phyloP scores from a whole-genome alignment of 495 filamentous ascomycete genomes.

The Platismatia glauca region DNA sequence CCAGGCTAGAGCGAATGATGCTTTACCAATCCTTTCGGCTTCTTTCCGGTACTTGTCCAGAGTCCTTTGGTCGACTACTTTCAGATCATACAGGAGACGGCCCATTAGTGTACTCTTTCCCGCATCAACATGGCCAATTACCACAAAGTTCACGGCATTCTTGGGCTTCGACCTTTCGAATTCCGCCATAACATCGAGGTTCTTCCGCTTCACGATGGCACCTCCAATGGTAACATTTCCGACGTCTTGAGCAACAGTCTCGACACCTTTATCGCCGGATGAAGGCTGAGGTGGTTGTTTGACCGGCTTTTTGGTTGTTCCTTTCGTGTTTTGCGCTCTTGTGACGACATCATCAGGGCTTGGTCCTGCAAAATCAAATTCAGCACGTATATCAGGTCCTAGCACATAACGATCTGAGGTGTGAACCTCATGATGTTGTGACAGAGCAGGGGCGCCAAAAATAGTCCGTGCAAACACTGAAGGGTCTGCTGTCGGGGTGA shows the following conservation, averaged over 20 bases:
- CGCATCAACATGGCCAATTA: constrained; percentile 97
- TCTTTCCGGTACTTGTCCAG: constrained; percentile 82
- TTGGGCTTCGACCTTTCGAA: constrained; percentile 69
- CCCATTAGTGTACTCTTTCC: constrained; percentile 98
- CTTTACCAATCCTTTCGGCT: constrained; percentile 84
- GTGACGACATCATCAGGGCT: constrained; percentile 90
- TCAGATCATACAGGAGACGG: constrained; percentile 78
- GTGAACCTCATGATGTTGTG: constrained; percentile 32
- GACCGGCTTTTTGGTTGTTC: constrained; percentile 46
- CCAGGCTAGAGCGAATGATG: constrained; percentile 94
- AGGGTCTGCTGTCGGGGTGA: constrained; percentile 32
- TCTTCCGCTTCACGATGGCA: constrained; percentile 71
- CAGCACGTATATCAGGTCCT: constrained; percentile 39
- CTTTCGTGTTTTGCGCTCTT: constrained; percentile 77
- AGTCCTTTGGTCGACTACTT: constrained; percentile 76
- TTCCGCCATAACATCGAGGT: constrained; percentile 74
- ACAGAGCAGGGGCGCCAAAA: constrained; percentile 38
- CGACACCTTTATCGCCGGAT: constrained; percentile 33
- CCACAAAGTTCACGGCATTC: constrained; percentile 84
- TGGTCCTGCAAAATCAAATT: constrained; percentile 68
- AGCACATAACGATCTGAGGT: constrained; percentile 34
- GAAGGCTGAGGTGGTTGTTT: constrained; percentile 35
- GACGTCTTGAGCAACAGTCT: constrained; percentile 38
- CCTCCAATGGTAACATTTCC: constrained; percentile 56
- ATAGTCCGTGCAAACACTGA: constrained; percentile 65